Evolutionary conservation across 78 protist genomes (phyloP).

Genomic region (Planoprotostelium fungivorum): DNA sequence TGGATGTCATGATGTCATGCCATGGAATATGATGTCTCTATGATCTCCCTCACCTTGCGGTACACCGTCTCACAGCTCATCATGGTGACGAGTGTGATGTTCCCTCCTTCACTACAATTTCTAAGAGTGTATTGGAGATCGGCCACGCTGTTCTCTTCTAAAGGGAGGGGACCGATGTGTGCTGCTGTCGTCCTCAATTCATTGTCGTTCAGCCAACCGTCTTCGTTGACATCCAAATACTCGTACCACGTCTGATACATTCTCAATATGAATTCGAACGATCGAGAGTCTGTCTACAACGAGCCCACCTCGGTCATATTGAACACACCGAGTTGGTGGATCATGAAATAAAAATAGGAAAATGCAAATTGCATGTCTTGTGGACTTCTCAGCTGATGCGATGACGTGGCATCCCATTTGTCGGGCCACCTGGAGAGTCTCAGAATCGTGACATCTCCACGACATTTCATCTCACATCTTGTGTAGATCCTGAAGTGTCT

Average conservation of each 20-base stretch:
- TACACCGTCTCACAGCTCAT: not conserved
- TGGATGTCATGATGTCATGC: too few relatives aligned
- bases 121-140: slow-evolving; percentile 5
- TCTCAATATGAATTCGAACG: not conserved
- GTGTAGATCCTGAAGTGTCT: slow-evolving; percentile 78
- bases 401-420: slow-evolving; percentile 78
- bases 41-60: not conserved
- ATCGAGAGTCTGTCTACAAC: not conserved
- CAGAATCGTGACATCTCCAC: slow-evolving; percentile 1
- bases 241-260: slow-evolving; percentile 13
- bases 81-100: not conserved
- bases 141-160: not conserved
- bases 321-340: slow-evolving; percentile 17
- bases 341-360: slow-evolving; percentile 82
- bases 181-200: slow-evolving; percentile 71
- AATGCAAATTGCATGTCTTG: slow-evolving; percentile 92
- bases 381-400: slow-evolving; percentile 64
- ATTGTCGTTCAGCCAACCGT: slow-evolving; percentile 49
- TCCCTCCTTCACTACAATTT: not conserved
- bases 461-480: not conserved
- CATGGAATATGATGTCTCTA: too few relatives aligned
- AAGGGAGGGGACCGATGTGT: slow-evolving; percentile 25
- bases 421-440: slow-evolving; percentile 45
- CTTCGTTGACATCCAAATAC: slow-evolving; percentile 56
- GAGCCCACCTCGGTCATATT: not conserved